Conservation (phyloP, 2,329 filamentous ascomycete species). For the Nothophoma quercina region DNA sequence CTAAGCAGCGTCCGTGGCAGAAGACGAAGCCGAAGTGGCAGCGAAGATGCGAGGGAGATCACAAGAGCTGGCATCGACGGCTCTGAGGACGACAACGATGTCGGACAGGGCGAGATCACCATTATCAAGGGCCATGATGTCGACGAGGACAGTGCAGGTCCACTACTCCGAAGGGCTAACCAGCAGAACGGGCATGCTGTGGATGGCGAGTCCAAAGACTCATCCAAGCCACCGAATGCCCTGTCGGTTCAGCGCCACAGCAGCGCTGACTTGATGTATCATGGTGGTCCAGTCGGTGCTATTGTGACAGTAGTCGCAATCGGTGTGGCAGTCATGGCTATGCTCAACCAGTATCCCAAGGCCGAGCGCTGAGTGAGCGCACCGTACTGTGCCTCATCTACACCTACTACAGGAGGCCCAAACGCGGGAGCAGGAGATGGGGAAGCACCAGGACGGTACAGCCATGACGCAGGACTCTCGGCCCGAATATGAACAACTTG, state of each 20-base stretch:
- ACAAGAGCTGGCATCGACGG: conserved; percentile 24
- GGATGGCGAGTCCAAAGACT: conserved; percentile 29
- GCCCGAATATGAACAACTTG: too few species aligned
- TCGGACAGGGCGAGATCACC: conserved; percentile 47
- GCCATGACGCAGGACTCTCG: not conserved
- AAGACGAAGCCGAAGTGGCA: conserved; percentile 36
- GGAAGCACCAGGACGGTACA: not conserved
- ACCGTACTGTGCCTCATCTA: conserved; percentile 3
- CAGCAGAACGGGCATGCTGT: conserved; percentile 44
- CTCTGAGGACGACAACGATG: conserved; percentile 28
- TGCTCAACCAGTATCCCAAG: conserved; percentile 54
- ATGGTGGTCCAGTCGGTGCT: conserved; percentile 49
- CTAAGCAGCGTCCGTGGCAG: conserved; percentile 45
- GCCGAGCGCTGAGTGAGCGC: conserved; percentile 51
- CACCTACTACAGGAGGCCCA: conserved; percentile 7
- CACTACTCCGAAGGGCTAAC: conserved; percentile 23
- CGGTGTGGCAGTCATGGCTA: conserved; percentile 52
- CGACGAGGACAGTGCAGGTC: conserved; percentile 34
- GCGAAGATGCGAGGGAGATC: conserved; percentile 20
- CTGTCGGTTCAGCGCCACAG: conserved; percentile 37
- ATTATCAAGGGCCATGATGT: conserved; percentile 45
- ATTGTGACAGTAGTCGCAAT: conserved; percentile 51
- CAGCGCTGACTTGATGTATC: conserved; percentile 41
- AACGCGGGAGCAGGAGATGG: conserved; percentile 8
- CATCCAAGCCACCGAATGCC: conserved; percentile 32